Evolutionary conservation across 441 rosid species (phyloP), one percentile per base, ranked within the genome.

Genomic region (Viola pubescens): DNA sequence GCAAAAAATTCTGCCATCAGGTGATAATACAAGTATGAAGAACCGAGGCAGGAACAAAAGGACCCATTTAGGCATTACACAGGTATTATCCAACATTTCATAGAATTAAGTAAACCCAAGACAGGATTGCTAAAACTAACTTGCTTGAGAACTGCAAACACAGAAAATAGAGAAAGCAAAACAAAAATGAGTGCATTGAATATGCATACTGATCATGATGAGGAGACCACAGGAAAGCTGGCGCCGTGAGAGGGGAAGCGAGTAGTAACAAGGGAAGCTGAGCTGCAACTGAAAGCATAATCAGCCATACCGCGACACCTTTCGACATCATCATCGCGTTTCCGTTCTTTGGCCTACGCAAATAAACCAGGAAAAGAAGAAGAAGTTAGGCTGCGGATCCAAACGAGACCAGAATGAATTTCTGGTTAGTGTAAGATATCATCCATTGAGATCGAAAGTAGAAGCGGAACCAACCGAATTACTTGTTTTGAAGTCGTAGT

Each of bases 201-300:
- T 48, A 65, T 41, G 44, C 76, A 13, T 77, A 82, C 87, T n/a
- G 62, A 66, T 70, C 58, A 65, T 45, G 70, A 68, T 83, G 84
- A 14, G 89, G 78, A 63, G 94, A 86, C 98, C 96, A 89, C 14
- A 89, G 76, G 66, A 87, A 79, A 65, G 89, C 96, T 45, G 96
- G 88, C 37, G 67, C 83, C 4, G 91, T 79, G 10, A 81, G 58
- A 12, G 80, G 70, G 14, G 68, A 78, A 37, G 81, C 75, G 9
- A 71, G 72, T 37, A 81, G 72, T 7, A 64, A 60, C n/a, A 64
- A 60, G n/a, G 77, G 73, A 61, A 76, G 14, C 42, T 72, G 67
- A 52, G 81, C 40, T 12, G 59, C 68, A 9, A 70, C 60, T 9
- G 65, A 26, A 45, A 82, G 42, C 63, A 70, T 58, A 6, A 64